Conservation (phyloP, 2,329 filamentous ascomycete genomes). For the Leptosphaerulina australis region DNA sequence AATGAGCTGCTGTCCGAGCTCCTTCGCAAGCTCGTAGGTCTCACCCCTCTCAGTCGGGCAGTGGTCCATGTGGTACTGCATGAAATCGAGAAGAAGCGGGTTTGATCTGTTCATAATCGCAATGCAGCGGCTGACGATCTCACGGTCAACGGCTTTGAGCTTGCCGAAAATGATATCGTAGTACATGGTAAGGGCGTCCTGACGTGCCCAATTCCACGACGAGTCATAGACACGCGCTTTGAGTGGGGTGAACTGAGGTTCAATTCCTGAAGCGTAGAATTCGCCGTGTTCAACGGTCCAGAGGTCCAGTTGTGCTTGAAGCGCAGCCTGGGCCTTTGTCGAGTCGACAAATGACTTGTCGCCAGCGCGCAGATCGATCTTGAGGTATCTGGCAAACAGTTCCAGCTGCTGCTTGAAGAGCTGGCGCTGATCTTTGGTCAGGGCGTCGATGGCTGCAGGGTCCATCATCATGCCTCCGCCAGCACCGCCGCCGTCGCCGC, state of each 20-base stretch:
- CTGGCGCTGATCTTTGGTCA: conserved; percentile 94
- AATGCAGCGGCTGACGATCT: conserved; percentile 98
- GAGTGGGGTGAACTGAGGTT: conserved; percentile 88
- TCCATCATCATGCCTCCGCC: conserved; percentile 99
- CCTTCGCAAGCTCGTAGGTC: conserved; percentile 96
- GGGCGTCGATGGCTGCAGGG: conserved; percentile 90
- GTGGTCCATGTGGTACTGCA: conserved; percentile 99
- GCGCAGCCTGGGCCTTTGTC: conserved; percentile 81
- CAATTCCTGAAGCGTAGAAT: conserved; percentile 92
- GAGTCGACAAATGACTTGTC: conserved; percentile 90
- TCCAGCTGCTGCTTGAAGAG: conserved; percentile 99
- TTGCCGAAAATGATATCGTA: conserved; percentile 98
- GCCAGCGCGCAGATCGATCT: conserved; percentile 94
- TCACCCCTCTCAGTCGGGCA: conserved; percentile 96
- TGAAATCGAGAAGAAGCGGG: conserved; percentile 92
- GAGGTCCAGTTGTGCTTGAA: conserved; percentile 91
- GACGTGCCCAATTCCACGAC: conserved; percentile 98
- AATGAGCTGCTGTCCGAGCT: conserved; percentile 89
- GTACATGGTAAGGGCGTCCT: conserved; percentile 98
- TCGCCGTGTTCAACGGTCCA: conserved; percentile 97
- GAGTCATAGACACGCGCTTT: conserved; percentile 98
- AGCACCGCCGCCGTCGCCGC: conserved; percentile 73
- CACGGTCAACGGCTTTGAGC: conserved; percentile 88
- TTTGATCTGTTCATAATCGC: conserved; percentile 99
- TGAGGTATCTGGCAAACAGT: conserved; percentile 91